Percentiles rank a stretch among this genome's conserved stretches.
These are phyloP conservation scores for Lachnellula occidentalis DNA, from an alignment of 2,329 filamentous ascomycete genomes.

Conservation along the genomic window DNA sequence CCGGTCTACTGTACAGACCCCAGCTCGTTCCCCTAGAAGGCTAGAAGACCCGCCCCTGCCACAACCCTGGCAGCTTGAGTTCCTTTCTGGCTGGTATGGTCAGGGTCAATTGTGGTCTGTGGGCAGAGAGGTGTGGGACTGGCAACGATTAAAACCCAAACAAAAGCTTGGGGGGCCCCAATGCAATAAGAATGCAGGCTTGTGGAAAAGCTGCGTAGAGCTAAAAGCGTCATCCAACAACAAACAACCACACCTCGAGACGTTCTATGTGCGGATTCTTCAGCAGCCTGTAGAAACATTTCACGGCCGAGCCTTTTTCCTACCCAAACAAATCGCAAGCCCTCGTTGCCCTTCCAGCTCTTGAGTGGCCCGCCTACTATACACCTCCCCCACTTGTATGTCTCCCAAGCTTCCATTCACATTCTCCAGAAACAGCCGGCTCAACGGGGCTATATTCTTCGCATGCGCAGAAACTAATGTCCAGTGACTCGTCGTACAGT, in stretches of 20 bases:
- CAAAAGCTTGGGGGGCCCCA: constrained; percentile 23
- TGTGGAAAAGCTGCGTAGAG: constrained; percentile 18
- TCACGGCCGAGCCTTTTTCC: constrained; percentile 11
- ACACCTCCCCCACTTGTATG: constrained; percentile 21
- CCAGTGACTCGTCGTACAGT: constrained; percentile 23
- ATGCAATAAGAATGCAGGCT: constrained; percentile 15
- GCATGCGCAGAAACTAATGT: constrained; percentile 20
- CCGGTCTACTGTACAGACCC: constrained; percentile 17
- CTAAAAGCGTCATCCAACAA: constrained; percentile 25
- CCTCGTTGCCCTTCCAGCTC: constrained; percentile 11
- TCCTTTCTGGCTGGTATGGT: constrained; percentile 16
- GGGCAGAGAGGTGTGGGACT: constrained; percentile 25
- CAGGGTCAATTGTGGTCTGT: constrained; percentile 21
- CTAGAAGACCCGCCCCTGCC: constrained; percentile 20
- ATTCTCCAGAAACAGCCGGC: constrained; percentile 5
- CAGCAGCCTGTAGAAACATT: constrained; percentile 18
- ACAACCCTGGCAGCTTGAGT: constrained; percentile 12
- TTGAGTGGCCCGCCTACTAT: constrained; percentile 23
- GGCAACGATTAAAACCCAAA: constrained; percentile 20
- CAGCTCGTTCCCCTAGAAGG: constrained; percentile 16
- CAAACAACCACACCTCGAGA: constrained; percentile 17
- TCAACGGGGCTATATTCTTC: constrained; percentile 18
- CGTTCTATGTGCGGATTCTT: constrained; percentile 9
- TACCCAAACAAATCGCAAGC: constrained; percentile 20
- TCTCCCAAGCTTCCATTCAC: constrained; percentile 13